Conservation (phyloP, 2,329 filamentous ascomycete species). For the Parascedosporium putredinis region DNA sequence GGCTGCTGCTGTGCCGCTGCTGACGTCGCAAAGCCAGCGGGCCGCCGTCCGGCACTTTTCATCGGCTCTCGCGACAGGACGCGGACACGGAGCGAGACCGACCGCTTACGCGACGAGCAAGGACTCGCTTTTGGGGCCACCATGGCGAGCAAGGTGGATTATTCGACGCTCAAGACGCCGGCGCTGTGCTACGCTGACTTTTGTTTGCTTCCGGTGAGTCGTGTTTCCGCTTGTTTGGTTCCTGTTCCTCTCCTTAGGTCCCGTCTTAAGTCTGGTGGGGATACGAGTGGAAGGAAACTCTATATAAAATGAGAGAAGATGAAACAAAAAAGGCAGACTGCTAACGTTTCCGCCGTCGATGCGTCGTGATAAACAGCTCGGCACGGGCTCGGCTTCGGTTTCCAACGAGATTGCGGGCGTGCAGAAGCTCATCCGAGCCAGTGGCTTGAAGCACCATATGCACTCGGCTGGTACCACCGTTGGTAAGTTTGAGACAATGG, state of each 20-base stretch:
- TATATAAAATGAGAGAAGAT: no score
- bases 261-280: no score
- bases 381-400: conserved; percentile 66
- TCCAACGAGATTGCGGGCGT: conserved; percentile 80
- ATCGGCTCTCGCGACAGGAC: background rate
- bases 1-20: no score
- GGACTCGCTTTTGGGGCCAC: background rate
- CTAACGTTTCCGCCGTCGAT: background rate
- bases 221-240: background rate
- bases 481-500: conserved; percentile 60
- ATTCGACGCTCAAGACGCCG: conserved; percentile 51
- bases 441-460: conserved; percentile 76
- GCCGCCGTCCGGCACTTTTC: background rate
- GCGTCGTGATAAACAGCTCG: conserved; percentile 43
- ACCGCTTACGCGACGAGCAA: background rate
- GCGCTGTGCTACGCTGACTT: conserved; percentile 77
- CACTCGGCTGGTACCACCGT: conserved; percentile 91
- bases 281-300: no score
- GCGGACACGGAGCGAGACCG: no score
- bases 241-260: background rate
- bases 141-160: conserved; percentile 26
- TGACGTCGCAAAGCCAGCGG: no score
- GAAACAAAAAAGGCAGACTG: no score
- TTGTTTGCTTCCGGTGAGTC: conserved; percentile 66
- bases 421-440: conserved; percentile 71